phyloP scores from a whole-genome alignment of 805 yeast species.

The Zygoascus ofunaensis region DNA sequence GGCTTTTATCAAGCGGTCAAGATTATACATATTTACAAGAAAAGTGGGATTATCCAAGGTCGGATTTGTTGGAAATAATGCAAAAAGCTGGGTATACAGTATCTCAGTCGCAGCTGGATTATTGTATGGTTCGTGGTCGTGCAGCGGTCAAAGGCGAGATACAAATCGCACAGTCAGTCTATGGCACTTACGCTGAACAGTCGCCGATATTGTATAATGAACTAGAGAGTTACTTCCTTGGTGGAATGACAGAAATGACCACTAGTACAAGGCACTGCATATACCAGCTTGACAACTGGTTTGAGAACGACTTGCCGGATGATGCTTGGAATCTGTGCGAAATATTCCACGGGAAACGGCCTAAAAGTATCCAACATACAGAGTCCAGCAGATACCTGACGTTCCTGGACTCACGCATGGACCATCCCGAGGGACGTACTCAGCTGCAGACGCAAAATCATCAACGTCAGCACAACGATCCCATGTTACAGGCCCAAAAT shows the following conservation, averaged over 20 bases:
- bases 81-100: slow-evolving; percentile 32
- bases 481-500: neutral
- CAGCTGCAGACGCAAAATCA: neutral
- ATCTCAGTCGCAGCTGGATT: slow-evolving; percentile 28
- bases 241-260: slow-evolving; percentile 44
- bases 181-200: slow-evolving; percentile 26
- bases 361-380: neutral
- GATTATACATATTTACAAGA: slow-evolving; percentile 23
- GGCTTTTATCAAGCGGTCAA: slow-evolving; percentile 28
- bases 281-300: slow-evolving; percentile 35
- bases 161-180: slow-evolving; percentile 25
- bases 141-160: slow-evolving; percentile 44
- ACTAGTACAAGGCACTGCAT: slow-evolving; percentile 34
- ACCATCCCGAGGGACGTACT: neutral
- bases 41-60: slow-evolving; percentile 33
- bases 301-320: slow-evolving; percentile 23
- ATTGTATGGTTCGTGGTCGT: slow-evolving; percentile 49
- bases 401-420: neutral
- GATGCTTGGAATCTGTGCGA: slow-evolving; percentile 29
- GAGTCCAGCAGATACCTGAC: neutral
- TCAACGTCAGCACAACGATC: neutral
- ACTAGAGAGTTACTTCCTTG: slow-evolving; percentile 41
- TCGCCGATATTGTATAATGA: slow-evolving; percentile 39
- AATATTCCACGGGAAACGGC: slow-evolving; percentile 23
- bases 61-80: slow-evolving; percentile 37